phyloP scores from a whole-genome alignment of 331 rosid species.

The Phaseolus coccineus region DNA sequence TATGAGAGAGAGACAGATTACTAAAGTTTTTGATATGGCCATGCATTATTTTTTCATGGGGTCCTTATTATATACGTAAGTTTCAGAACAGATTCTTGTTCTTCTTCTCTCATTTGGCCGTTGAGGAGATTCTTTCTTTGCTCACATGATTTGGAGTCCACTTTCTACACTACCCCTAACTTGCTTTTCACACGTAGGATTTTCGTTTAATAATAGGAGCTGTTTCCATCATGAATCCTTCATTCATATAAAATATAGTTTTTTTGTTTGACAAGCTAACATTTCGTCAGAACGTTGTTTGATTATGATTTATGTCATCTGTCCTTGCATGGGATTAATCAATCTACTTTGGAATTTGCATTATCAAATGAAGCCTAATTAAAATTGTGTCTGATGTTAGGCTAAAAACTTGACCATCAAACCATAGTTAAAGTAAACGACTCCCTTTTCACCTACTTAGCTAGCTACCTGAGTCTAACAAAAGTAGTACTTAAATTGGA shows the following conservation, averaged over 20 bases:
- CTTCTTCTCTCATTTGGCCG: not conserved
- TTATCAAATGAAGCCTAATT: constrained; percentile 19
- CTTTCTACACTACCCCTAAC: constrained; percentile 58
- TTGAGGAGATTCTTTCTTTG: constrained; percentile 48
- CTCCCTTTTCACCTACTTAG: constrained; percentile 25
- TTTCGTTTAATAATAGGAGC: constrained; percentile 13
- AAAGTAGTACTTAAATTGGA: constrained; percentile 31
- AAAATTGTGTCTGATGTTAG: constrained; percentile 13
- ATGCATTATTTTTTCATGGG: constrained; percentile 70
- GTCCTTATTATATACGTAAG: constrained; percentile 71
- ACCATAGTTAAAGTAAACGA: not conserved
- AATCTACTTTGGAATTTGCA: constrained; percentile 34
- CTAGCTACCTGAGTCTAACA: constrained; percentile 16
- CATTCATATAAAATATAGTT: not conserved
- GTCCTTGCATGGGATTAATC: constrained; percentile 25
- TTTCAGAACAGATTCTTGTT: constrained; percentile 50
- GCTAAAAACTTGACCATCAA: constrained; percentile 35
- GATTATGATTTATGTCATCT: constrained; percentile 2
- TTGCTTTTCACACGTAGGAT: constrained; percentile 60
- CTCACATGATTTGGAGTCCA: constrained; percentile 67
- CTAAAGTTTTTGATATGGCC: constrained; percentile 60
- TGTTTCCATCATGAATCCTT: constrained; percentile 38
- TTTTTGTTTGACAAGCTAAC: constrained; percentile 33
- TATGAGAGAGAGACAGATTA: constrained; percentile 28
- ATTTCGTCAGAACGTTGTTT: constrained; percentile 22